Conservation (phyloP, 2,329 filamentous ascomycete genomes). For the Rugonectria rugulosa region DNA sequence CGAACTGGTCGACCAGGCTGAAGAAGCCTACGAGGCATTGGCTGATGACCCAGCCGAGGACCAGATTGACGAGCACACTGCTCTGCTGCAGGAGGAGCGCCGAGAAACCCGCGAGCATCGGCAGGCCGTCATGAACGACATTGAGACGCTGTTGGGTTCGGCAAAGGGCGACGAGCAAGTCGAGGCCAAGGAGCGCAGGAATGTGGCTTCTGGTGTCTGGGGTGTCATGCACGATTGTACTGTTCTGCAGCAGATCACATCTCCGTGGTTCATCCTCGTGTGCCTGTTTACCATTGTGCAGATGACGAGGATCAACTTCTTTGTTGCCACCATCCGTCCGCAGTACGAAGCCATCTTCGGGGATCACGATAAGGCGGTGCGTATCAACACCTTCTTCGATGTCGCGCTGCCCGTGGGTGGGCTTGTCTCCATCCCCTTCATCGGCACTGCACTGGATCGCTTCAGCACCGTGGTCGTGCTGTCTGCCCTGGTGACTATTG, state of each 20-base stretch:
- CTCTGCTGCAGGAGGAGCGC: constrained; percentile 62
- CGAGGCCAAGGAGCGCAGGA: constrained; percentile 72
- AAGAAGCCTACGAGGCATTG: constrained; percentile 52
- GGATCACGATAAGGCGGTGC: constrained; percentile 65
- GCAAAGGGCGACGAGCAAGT: constrained; percentile 67
- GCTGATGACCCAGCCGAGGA: constrained; percentile 53
- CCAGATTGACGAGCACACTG: constrained; percentile 65
- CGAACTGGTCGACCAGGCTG: constrained; percentile 79
- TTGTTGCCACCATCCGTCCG: constrained; percentile 83
- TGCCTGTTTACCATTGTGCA: constrained; percentile 80
- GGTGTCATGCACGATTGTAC: constrained; percentile 80
- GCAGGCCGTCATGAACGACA: constrained; percentile 71
- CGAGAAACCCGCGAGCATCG: constrained; percentile 66
- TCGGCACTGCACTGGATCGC: constrained; percentile 80
- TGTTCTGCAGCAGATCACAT: constrained; percentile 75
- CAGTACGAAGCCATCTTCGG: constrained; percentile 82
- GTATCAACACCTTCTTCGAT: constrained; percentile 87
- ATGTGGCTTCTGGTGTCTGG: constrained; percentile 80
- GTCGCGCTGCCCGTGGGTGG: constrained; percentile 80
- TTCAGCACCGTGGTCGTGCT: constrained; percentile 77
- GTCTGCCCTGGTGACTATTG: constrained; percentile 70
- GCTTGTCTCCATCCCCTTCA: constrained; percentile 85
- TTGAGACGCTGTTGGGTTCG: constrained; percentile 76
- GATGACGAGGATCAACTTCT: constrained; percentile 89
- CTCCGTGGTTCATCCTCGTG: constrained; percentile 86